phyloP scores from a whole-genome alignment of 1,284 basidiomycete species.

The Cutaneotrichosporon arboriforme region DNA sequence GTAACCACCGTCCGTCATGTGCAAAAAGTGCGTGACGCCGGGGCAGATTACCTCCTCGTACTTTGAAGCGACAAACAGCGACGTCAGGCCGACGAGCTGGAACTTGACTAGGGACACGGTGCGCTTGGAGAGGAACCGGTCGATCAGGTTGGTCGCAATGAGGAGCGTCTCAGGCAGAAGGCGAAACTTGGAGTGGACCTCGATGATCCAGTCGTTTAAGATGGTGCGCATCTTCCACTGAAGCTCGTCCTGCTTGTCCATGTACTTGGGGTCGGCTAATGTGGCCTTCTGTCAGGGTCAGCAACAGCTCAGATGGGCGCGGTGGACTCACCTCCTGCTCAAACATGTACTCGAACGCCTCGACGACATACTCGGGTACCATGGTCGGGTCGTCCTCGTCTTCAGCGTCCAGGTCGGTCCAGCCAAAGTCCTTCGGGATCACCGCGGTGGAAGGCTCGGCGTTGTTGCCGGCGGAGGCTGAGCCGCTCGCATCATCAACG shows the following conservation, averaged over 20 bases:
- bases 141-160: constrained; percentile 89
- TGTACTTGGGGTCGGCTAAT: constrained; percentile 83
- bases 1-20: constrained; percentile 84
- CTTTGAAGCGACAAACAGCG: constrained; percentile 89
- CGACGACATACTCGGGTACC: constrained; percentile 93
- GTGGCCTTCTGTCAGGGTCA: constrained; percentile 58
- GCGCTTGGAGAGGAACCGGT: constrained; percentile 88
- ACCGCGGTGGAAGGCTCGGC: constrained; percentile 1
- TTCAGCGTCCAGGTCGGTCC: constrained; percentile 86
- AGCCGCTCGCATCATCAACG: not conserved
- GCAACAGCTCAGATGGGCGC: constrained; percentile 43
- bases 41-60: constrained; percentile 95
- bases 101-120: constrained; percentile 87
- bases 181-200: constrained; percentile 89
- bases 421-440: constrained; percentile 52
- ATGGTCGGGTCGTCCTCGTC: constrained; percentile 93
- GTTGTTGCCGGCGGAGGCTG: too few species aligned
- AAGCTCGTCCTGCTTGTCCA: constrained; percentile 82
- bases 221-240: constrained; percentile 93
- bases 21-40: constrained; percentile 77
- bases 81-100: constrained; percentile 90
- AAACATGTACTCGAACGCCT: constrained; percentile 91
- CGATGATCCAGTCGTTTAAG: constrained; percentile 94
- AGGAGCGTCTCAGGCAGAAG: constrained; percentile 94
- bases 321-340: constrained; percentile 55